These are phyloP conservation scores for Apiospora aurea DNA, from an alignment of 2,329 filamentous ascomycete species.

Conservation along the genomic window DNA sequence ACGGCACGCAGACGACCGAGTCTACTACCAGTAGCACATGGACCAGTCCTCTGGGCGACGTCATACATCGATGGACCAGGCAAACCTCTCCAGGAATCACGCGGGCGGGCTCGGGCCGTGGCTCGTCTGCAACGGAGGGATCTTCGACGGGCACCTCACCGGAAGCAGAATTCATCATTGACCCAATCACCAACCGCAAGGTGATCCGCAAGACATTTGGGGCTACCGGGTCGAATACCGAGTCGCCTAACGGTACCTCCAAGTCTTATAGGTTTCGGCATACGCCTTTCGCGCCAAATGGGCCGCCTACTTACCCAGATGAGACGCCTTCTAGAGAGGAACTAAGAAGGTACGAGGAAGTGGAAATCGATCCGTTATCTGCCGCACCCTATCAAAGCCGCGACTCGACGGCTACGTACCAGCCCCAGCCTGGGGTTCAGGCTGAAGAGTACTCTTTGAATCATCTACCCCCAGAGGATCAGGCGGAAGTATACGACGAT, in stretches of 20 bases:
- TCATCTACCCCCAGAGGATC: slow-evolving; percentile 40
- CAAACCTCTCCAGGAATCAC: slow-evolving; percentile 23
- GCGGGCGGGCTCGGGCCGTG: slow-evolving; percentile 23
- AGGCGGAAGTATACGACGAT: slow-evolving; percentile 41
- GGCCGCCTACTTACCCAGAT: slow-evolving; percentile 41
- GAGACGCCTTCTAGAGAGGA: slow-evolving; percentile 45
- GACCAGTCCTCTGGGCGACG: slow-evolving; percentile 27
- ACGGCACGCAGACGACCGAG: not conserved
- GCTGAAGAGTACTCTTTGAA: slow-evolving; percentile 44
- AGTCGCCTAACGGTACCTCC: slow-evolving; percentile 42
- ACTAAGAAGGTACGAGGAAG: slow-evolving; percentile 44
- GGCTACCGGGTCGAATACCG: slow-evolving; percentile 26
- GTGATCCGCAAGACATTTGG: slow-evolving; percentile 42
- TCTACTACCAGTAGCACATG: slow-evolving; percentile 32
- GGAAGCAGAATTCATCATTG: slow-evolving; percentile 53
- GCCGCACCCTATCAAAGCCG: slow-evolving; percentile 28
- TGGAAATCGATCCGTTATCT: slow-evolving; percentile 40
- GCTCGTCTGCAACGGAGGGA: not conserved
- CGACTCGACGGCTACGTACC: slow-evolving; percentile 25
- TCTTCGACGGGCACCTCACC: not conserved
- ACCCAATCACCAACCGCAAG: slow-evolving; percentile 66
- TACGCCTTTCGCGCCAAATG: slow-evolving; percentile 30
- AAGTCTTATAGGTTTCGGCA: slow-evolving; percentile 47
- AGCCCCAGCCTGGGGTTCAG: slow-evolving; percentile 26
- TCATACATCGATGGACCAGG: slow-evolving; percentile 28